Evolutionary conservation across 2,329 filamentous ascomycete genomes (phyloP).

Genomic region (Diaporthe aspalathi): DNA sequence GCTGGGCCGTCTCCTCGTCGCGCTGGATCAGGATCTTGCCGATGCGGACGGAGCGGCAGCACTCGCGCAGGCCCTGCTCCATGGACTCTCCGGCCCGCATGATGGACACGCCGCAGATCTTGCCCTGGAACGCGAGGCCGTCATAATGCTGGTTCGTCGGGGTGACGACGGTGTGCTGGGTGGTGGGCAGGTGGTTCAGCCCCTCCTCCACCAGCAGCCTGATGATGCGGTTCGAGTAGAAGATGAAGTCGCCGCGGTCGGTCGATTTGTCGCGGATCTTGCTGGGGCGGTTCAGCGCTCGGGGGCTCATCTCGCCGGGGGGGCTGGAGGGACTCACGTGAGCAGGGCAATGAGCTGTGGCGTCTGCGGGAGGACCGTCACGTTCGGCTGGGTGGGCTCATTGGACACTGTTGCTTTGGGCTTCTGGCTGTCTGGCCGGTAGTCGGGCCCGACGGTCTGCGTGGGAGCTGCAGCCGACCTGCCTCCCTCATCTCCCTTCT

Average conservation of each 20-base stretch:
- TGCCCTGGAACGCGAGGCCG: slow-evolving; percentile 94
- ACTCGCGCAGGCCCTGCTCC: slow-evolving; percentile 96
- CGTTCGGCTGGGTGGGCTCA: slow-evolving; percentile 83
- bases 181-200: slow-evolving; percentile 92
- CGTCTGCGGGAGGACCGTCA: slow-evolving; percentile 90
- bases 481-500: slow-evolving; percentile 27
- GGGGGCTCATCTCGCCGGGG: not conserved
- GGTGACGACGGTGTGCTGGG: slow-evolving; percentile 89
- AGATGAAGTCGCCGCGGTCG: slow-evolving; percentile 95
- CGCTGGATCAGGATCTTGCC: slow-evolving; percentile 98
- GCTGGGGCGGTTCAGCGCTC: slow-evolving; percentile 59
- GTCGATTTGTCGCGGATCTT: slow-evolving; percentile 96
- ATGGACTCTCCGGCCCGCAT: slow-evolving; percentile 99
- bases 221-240: slow-evolving; percentile 98
- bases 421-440: slow-evolving; percentile 80
- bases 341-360: slow-evolving; percentile 96
- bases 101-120: slow-evolving; percentile 98
- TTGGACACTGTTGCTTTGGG: slow-evolving; percentile 91
- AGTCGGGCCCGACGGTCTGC: slow-evolving; percentile 82
- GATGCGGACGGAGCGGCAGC: slow-evolving; percentile 96
- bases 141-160: slow-evolving; percentile 89
- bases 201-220: slow-evolving; percentile 96
- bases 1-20: slow-evolving; percentile 92
- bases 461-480: slow-evolving; percentile 51
- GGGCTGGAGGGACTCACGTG: slow-evolving; percentile 76